phyloP scores from a whole-genome alignment of 208 protist genomes.

The Leishmania tropica region DNA sequence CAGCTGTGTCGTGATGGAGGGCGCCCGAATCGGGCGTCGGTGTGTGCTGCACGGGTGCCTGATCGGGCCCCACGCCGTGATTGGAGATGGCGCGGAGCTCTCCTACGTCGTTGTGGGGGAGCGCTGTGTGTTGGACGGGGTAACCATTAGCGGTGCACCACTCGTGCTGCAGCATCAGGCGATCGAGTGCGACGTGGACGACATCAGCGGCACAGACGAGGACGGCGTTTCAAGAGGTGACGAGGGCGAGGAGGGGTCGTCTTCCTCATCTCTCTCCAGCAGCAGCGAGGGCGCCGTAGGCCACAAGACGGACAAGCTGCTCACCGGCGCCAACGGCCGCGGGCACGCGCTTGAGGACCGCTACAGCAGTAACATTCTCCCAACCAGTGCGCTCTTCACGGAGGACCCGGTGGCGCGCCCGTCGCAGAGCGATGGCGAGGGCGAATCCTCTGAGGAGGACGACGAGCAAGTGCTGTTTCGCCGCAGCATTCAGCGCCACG shows the following conservation, averaged over 20 bases:
- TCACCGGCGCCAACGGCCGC: constrained; percentile 45
- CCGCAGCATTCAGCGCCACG: constrained; percentile 36
- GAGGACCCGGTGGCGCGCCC: constrained; percentile 47
- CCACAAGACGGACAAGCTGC: constrained; percentile 19
- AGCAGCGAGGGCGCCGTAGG: background rate
- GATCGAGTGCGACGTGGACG: constrained; percentile 23
- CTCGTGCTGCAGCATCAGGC: constrained; percentile 23
- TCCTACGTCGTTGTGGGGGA: constrained; percentile 61
- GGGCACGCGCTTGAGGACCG: constrained; percentile 36
- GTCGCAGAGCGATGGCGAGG: constrained; percentile 30
- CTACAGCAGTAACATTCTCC: constrained; percentile 38
- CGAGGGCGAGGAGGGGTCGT: background rate
- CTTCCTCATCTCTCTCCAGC: constrained; percentile 17
- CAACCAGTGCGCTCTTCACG: constrained; percentile 66
- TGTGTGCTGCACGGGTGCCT: constrained; percentile 63
- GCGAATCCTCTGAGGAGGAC: constrained; percentile 43
- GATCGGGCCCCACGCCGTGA: constrained; percentile 51
- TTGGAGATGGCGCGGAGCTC: constrained; percentile 56
- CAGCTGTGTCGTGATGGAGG: constrained; percentile 75
- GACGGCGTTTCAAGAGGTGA: background rate
- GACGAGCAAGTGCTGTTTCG: constrained; percentile 46
- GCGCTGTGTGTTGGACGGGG: constrained; percentile 37
- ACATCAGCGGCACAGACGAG: constrained; percentile 1
- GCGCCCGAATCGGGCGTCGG: constrained; percentile 51
- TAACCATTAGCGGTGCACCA: constrained; percentile 14